phyloP scores from a whole-genome alignment of 768 basidiomycete species.

The Tremella yokohamensis region DNA sequence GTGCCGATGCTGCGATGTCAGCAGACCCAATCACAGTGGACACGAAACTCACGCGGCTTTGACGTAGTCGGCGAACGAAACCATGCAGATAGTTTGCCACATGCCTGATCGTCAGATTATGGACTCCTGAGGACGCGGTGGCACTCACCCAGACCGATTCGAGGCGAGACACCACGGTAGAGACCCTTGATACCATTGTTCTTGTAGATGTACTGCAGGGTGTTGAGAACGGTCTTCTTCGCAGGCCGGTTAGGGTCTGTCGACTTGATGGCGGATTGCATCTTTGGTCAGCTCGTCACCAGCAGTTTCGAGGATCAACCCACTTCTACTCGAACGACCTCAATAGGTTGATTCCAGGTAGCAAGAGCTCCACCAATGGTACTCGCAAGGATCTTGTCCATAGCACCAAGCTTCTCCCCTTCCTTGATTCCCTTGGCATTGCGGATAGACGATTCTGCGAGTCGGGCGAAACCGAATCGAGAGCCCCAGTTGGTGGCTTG shows the following conservation, averaged over 20 bases:
- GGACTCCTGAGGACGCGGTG: neutral
- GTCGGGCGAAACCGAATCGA: conserved; percentile 86
- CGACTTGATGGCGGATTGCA: conserved; percentile 98
- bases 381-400: conserved; percentile 85
- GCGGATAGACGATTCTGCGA: conserved; percentile 78
- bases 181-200: conserved; percentile 95
- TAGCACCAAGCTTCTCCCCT: conserved; percentile 65
- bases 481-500: conserved; percentile 55
- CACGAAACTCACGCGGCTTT: conserved; percentile 56
- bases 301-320: conserved; percentile 12
- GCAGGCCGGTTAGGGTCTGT: conserved; percentile 73
- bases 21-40: neutral
- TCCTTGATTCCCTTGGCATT: conserved; percentile 74
- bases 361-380: conserved; percentile 87
- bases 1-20: conserved; percentile 1
- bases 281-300: conserved; percentile 56
- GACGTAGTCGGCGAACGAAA: conserved; percentile 94
- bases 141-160: conserved; percentile 74
- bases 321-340: conserved; percentile 94
- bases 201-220: conserved; percentile 87
- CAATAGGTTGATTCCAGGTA: conserved; percentile 99
- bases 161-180: conserved; percentile 95
- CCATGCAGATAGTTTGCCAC: conserved; percentile 75
- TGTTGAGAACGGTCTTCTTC: conserved; percentile 83
- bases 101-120: conserved; percentile 21